Conservation (phyloP, 805 yeast species). For the Monosporozyma aerobia region DNA sequence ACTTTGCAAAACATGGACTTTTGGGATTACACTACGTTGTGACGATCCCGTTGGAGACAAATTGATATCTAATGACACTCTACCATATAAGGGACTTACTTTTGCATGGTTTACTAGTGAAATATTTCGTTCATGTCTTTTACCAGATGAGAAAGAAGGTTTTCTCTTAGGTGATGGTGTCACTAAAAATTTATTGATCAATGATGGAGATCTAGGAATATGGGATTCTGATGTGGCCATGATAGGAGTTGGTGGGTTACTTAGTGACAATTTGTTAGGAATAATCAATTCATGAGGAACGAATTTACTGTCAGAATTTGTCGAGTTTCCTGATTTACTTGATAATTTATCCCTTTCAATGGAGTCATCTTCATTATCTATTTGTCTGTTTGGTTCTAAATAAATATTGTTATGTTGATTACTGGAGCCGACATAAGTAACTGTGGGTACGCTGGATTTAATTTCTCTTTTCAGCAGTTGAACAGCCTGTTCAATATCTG, state of each 20-base stretch:
- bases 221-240: slow-evolving; percentile 1
- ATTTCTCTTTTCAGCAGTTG: slow-evolving; percentile 15
- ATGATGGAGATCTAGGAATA: slow-evolving; percentile 13
- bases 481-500: slow-evolving; percentile 23
- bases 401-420: not conserved
- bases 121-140: not conserved
- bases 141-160: not conserved
- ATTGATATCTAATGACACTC: not conserved
- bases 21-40: slow-evolving; percentile 1
- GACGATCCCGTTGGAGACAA: slow-evolving; percentile 4
- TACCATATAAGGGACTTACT: not conserved
- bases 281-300: slow-evolving; percentile 3
- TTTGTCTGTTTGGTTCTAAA: not conserved
- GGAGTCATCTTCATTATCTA: not conserved
- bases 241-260: not conserved
- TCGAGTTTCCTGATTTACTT: not conserved
- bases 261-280: slow-evolving; percentile 6
- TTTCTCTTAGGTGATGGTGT: slow-evolving; percentile 5
- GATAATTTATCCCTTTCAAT: not conserved
- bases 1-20: slow-evolving; percentile 6
- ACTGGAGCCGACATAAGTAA: slow-evolving; percentile 1
- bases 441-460: slow-evolving; percentile 1
- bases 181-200: slow-evolving; percentile 12
- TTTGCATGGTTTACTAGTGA: not conserved
- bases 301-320: not conserved